Evolutionary conservation across 2,329 filamentous ascomycete species (phyloP), one percentile per base, ranked within the genome.

Genomic region (Penicillium sp.): DNA sequence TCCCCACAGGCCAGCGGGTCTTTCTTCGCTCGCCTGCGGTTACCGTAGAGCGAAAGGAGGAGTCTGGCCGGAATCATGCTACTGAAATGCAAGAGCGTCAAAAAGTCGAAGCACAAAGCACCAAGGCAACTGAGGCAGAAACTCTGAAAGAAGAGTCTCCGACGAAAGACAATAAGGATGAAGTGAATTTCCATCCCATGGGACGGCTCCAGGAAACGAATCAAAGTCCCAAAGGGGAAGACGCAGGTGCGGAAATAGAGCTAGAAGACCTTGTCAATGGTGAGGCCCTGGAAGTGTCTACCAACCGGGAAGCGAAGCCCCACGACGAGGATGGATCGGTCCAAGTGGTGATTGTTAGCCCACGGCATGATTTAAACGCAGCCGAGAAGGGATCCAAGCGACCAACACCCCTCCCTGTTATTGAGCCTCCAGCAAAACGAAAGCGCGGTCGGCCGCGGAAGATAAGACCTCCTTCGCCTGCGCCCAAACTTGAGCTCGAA

Each of bases 1-100:
- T 80, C 28, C 78, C 79, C n/a, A 64, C 75, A 48, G 78, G 76
- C 6, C 71, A 74, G 51, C 72, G 74, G 16, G 67, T 76, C 26
- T 73, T 78, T 58, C 68, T 78, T 42, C 37, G 6, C 37, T 54
- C 52, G 26, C 52, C 28, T 30, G 14, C 38, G 8, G 26, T 28
- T 37, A 26, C 14, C 51, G 25, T 14, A 11, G 51, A 53, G 10
- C 25, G 6, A 37, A 53, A 40, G 35, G 4, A 28, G 10, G 19
- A 28, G 25, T 10, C 16, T 16, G 13, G n/a, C 6, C 35, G 42
- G 22, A 16, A n/a, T n/a, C 19, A 40, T 38, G 51, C 10, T 6
- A 13, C 10, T 16, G 26, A 40, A 11, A 25, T 7, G 19, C 8
- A 45, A 10, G 35, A 13, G n/a, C 14, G 28, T 54, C 28, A 22